These are phyloP conservation scores for Aspergillus proliferans DNA, from an alignment of 2,329 filamentous ascomycete species.

Conservation along the genomic window DNA sequence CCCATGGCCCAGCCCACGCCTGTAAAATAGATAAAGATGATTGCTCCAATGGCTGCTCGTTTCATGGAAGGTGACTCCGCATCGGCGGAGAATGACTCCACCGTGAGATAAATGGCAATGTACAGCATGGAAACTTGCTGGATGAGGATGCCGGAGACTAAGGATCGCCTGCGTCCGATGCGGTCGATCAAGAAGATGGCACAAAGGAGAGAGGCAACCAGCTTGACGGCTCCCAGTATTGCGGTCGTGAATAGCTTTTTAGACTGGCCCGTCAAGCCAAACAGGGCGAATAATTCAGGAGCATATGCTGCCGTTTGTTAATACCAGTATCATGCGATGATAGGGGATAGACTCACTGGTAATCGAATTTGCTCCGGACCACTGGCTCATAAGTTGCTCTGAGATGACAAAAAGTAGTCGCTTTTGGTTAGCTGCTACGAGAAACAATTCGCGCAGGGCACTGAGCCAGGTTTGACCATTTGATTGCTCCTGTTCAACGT, in stretches of 20 bases:
- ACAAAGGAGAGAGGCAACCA: slow-evolving; percentile 59
- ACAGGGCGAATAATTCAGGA: slow-evolving; percentile 62
- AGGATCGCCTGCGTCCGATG: slow-evolving; percentile 60
- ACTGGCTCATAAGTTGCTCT: slow-evolving; percentile 64
- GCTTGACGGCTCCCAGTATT: slow-evolving; percentile 68
- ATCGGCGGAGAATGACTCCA: slow-evolving; percentile 24
- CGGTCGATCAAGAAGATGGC: slow-evolving; percentile 71
- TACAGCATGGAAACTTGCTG: slow-evolving; percentile 51
- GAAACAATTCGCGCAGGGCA: slow-evolving; percentile 39
- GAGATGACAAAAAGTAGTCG: slow-evolving; percentile 60
- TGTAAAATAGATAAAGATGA: slow-evolving; percentile 41
- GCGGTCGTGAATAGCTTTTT: slow-evolving; percentile 66
- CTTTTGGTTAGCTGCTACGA: slow-evolving; percentile 61
- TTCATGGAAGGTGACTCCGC: slow-evolving; percentile 9
- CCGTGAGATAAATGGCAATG: slow-evolving; percentile 46
- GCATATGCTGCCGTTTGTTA: slow-evolving; percentile 48
- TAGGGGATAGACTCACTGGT: slow-evolving; percentile 45
- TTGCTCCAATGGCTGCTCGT: slow-evolving; percentile 27
- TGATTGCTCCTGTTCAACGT: background rate
- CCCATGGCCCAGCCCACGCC: slow-evolving; percentile 44
- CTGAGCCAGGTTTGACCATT: background rate
- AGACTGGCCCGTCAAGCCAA: slow-evolving; percentile 60
- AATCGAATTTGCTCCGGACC: slow-evolving; percentile 65
- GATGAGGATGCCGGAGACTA: slow-evolving; percentile 43
- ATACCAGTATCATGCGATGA: background rate